These are phyloP conservation scores for Geranomyces michiganensis DNA, from an alignment of 192 early-diverging fungal species.

Conservation along the genomic window DNA sequence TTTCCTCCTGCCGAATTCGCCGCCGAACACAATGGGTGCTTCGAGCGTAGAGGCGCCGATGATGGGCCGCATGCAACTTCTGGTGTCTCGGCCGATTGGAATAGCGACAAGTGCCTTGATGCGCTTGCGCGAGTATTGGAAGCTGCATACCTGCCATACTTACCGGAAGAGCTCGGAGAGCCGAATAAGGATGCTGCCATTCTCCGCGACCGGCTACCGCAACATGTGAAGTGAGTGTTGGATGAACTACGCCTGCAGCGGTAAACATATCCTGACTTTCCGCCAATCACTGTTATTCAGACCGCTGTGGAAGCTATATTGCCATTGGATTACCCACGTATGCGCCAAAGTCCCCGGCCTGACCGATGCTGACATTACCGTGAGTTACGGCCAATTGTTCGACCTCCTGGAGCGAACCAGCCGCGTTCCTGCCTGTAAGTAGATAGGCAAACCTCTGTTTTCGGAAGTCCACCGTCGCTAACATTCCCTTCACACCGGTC, in stretches of 20 bases:
- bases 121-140: background rate
- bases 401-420: conserved; percentile 17
- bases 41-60: background rate
- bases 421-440: conserved; percentile 8
- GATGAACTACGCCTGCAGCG: too few species aligned
- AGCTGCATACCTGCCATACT: background rate
- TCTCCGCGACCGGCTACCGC: too few species aligned
- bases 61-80: background rate
- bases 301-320: background rate
- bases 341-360: background rate
- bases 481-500: background rate
- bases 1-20: conserved; percentile 21
- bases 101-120: background rate
- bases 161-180: background rate
- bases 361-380: background rate
- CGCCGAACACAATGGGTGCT: background rate
- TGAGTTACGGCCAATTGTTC: background rate
- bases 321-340: background rate
- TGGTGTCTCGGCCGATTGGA: background rate
- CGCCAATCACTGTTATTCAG: background rate
- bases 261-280: too few species aligned
- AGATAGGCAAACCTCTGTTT: background rate
- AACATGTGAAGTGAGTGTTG: too few species aligned
- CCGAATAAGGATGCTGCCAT: too few species aligned
- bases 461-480: background rate